Base-by-base conservation (phyloP, 2,329 filamentous ascomycete genomes). In the Lachnellula hyalina region DNA sequence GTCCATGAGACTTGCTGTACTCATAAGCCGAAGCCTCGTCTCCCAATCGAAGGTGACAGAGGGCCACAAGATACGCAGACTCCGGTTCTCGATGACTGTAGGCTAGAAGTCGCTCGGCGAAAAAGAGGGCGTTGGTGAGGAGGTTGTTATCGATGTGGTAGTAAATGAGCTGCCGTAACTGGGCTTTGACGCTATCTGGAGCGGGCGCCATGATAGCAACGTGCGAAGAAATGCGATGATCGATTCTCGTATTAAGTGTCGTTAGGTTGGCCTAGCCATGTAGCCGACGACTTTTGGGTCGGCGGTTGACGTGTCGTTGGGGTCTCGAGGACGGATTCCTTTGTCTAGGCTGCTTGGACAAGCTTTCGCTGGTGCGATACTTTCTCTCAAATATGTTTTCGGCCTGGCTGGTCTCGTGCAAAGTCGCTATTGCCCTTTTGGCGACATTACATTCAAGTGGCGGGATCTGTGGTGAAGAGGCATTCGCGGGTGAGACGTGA, bases 111-210 rank as follows among this genome's bases (percentile, higher is more conserved):
- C 94, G 85, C 67, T 93, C 90, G 57, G 94, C 89, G 58, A 96
- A 90, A 74, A 99, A 99, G 42, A 96, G 84, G 54, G 94, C 94
- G 69, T 96, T 97, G 53, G 92, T 85, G 68, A 88, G 80, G 38
- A 92, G 84, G 67, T 91, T 86, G 70, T 96, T 96, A 77, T 99
- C 94, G 71, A 99, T 84, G 65, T 86, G 83, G 68, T 86, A 85
- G 66, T 85, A 74, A 54, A 86, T 75, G 55, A 80, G 73, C 70
- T 86, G 82, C 66, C 79, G 77, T 55, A 86, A 66, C 58, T 70
- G 68, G 49, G 50, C 63, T 49, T 61, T 57, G 38, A 69, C 59
- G 56, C 63, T 63, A 48, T 60, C 61, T 49, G 65, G 65, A 41
- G 62, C 55, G 19, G 65, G 62, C 45, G 68, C 61, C 68, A 70